Percentiles rank a stretch among this genome's conserved stretches.
Conservation (phyloP, 2,329 filamentous ascomycete genomes). For the Fusarium robinianum region DNA sequence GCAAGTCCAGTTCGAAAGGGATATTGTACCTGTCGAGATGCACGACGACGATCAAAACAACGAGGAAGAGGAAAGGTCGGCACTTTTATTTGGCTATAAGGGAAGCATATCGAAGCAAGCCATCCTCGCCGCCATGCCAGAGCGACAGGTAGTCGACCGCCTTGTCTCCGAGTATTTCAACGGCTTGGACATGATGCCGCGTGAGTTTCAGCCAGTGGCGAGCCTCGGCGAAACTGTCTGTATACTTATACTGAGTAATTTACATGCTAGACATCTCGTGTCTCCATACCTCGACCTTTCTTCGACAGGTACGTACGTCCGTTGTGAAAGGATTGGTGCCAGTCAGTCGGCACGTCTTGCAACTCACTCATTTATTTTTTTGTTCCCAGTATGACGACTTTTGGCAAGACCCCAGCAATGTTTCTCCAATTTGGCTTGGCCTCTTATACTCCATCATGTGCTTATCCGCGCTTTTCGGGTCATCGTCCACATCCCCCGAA, state of each 20-base stretch:
- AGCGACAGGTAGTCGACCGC: conserved; percentile 5
- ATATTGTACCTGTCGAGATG: neutral
- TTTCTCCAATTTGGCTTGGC: conserved; percentile 10
- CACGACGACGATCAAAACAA: neutral
- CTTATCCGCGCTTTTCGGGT: neutral
- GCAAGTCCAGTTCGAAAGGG: neutral
- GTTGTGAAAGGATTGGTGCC: neutral
- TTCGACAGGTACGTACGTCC: conserved; percentile 8
- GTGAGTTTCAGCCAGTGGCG: too few relatives aligned
- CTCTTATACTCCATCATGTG: conserved; percentile 8
- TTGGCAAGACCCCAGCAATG: conserved; percentile 1
- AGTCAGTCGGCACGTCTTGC: too few relatives aligned
- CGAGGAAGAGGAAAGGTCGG: neutral
- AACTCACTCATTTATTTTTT: too few relatives aligned
- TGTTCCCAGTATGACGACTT: conserved; percentile 7
- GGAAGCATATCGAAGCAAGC: neutral
- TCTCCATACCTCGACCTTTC: conserved; percentile 3
- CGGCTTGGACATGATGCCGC: conserved; percentile 4
- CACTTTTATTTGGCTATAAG: neutral
- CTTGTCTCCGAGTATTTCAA: conserved; percentile 9
- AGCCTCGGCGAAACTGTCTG: neutral
- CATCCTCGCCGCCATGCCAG: neutral
- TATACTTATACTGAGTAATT: neutral
- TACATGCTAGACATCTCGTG: neutral
- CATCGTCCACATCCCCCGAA: neutral